Evolutionary conservation across 345 rosid genomes (phyloP), one percentile per base, ranked within the genome.

Genomic region (Hibiscus syriacus): DNA sequence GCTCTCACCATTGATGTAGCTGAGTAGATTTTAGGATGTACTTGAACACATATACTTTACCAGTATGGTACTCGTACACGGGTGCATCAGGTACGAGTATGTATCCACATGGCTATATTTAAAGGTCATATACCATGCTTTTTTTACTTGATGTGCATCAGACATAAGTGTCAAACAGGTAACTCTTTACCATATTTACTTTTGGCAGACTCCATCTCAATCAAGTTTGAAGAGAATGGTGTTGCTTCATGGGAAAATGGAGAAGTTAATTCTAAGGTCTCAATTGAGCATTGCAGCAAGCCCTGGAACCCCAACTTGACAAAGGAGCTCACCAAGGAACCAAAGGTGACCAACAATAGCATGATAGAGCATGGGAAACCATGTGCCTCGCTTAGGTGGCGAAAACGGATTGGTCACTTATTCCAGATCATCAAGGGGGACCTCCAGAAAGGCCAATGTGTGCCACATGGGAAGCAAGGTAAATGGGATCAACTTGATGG

Each of bases 201-300:
- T 72, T 22, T 59, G 76, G 70, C 89, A 91, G 99, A 89, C 61
- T 88, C 99, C 0, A 94, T 94, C 75, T 91, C 98, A 10, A 94
- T 94, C 17, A 86, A 89, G 75, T 91, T 94, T 72, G 98, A 87
- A 77, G 80, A 85, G 67, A 85, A 89, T 74, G 99, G 98, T 6
- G 84, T 72, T 49, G 92, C 92, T 11, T 91, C 89, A 3, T 89
- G 99, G 99, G 99, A 94, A 68, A 91, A 82, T 74, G 81, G 81
- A 58, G 68, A 72, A 70, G 79, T 77, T 64, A 48, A 48, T 16
- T 79, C 94, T 26, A 87, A 92, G 71, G 80, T 76, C 55, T 80
- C 86, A 45, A 64, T 79, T 1, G 85, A 86, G 52, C 67, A 81
- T 65, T 76, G 79, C 79, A 79, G 64, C 75, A 78, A 77, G 72